Base-by-base conservation (phyloP, 805 yeast species). In the Starmerella scarabaei region DNA sequence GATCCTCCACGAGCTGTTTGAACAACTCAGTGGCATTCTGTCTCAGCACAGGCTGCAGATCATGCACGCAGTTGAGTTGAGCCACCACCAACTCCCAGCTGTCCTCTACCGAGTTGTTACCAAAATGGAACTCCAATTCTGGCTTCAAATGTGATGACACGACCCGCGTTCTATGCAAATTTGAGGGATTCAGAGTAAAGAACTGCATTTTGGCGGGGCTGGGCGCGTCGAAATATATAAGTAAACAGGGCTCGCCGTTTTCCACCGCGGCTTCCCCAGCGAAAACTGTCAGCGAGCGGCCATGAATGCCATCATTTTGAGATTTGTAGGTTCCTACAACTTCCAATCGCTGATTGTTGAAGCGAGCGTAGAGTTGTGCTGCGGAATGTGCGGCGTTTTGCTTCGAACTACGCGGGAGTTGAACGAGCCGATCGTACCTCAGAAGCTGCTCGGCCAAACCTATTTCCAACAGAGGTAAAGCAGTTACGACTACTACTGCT, bases 151-250 rank as follows among this genome's bases (percentile, higher is more conserved):
- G 19, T 32, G 3, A 11, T 11, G 26, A 7, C 26, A 11, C 11
- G 26, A 11, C 26, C 9, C 21, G 16, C 1, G 63, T 60, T 12
- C 69, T 55, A 14, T 77, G 78, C 8, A 85, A 66, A 3, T 73
- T 61, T 3, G 84, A 80, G 0, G 94, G 93, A n/a, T 67, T 62
- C 3, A 77, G 55, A 0, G 95, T 77, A 48, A 73, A 79, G 55
- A 80, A 83, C 49, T 85, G 94, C 66, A 86, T 67, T 43, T 72
- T 69, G 21, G 66, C 66, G 16, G 79, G 72, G 33, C 71, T 68
- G 0, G 96, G 96, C 1, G 91, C 79, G 20, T 71, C 69, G 54
- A 73, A 85, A n/a, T 69, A 50, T 3, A 79, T 59, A 2, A 75
- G 28, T 28, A 21, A 28, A 33, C 33, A 28, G 14, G 5, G 27